Base-by-base conservation (phyloP, 192 early-diverging fungal genomes). In the Backusella liffmaniae region DNA sequence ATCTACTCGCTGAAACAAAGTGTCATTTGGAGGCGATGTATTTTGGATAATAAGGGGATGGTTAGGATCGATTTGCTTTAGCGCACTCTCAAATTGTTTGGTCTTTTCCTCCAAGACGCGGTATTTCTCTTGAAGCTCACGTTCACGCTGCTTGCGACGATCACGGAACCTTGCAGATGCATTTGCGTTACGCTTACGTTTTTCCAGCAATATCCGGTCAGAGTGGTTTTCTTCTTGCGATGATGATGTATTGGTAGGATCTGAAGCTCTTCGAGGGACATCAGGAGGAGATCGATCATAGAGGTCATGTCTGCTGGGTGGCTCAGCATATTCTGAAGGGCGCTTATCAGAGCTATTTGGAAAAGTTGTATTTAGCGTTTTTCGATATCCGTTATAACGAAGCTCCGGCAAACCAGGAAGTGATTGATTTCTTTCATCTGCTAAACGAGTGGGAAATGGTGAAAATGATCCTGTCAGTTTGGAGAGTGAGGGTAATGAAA, bases 111-210 rank as follows among this genome's bases (percentile, higher is more conserved):
- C 89, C 12, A 91, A 75, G 15, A 79, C 81, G 74, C 84, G 41
- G 68, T 88, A 91, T 74, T 85, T 82, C 16, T 85, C 79, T 21
- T 84, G 80, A 73, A 89, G 83, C 42, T 89, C 90, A 36, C 85
- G 79, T 75, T 90, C 90, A 13, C 89, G 84, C 72, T 89, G 86
- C 67, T 91, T 91, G 72, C 90, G 85, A 2, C 90, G 89, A 67
- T 89, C 88, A 56, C 90, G 84, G 75, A 91, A 91, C 42, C 90
- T 70, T 5, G 90, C 89, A 8, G 89, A 90, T 0, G 90, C 90
- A 65, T 83, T 88, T 26, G 90, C 90, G 53, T 91, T 91, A 56
- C 90, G 79, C 59, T 86, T 83, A 72, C 90, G 76, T 66, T 90
- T 86, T 74, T 91, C 90, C 23, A 86, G 86, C 23, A 91, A 75